Percentiles rank a stretch among this genome's conserved stretches.
Conservation (phyloP, 192 early-diverging fungal species). For the Paraglomus brasilianum region DNA sequence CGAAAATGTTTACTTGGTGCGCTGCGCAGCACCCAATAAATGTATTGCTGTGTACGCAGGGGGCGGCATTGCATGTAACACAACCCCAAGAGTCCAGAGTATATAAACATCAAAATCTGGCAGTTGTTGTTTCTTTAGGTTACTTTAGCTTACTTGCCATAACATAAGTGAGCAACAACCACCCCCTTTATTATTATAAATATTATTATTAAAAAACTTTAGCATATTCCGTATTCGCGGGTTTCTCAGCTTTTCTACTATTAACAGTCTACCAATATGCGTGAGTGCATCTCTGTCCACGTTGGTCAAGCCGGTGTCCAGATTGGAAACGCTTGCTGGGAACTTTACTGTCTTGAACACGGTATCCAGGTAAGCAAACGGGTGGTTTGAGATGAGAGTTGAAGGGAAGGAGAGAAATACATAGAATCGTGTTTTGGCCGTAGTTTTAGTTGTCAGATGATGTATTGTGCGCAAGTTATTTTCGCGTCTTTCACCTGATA, state of each 20-base stretch:
- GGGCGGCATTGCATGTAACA: too few species aligned
- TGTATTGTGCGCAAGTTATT: too few species aligned
- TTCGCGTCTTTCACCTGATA: too few species aligned
- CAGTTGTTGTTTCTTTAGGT: constrained; percentile 13
- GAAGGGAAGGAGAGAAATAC: background rate
- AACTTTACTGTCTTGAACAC: constrained; percentile 95
- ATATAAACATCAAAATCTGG: background rate
- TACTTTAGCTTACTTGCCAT: constrained; percentile 32
- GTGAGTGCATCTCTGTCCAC: constrained; percentile 77
- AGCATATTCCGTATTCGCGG: constrained; percentile 10
- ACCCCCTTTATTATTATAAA: constrained; percentile 8
- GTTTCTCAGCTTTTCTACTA: background rate
- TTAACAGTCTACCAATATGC: constrained; percentile 49
- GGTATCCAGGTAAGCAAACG: constrained; percentile 66
- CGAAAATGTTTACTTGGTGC: too few species aligned
- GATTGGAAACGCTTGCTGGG: constrained; percentile 99
- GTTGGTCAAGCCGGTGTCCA: constrained; percentile 98
- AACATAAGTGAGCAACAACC: constrained; percentile 32
- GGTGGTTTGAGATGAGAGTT: background rate
- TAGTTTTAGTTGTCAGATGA: background rate
- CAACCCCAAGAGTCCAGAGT: too few species aligned
- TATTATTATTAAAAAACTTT: constrained; percentile 8
- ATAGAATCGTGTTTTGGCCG: background rate
- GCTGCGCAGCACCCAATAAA: too few species aligned
- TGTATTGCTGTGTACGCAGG: too few species aligned